phyloP scores from a whole-genome alignment of 768 basidiomycete genomes.

The Termitomyces sp. region DNA sequence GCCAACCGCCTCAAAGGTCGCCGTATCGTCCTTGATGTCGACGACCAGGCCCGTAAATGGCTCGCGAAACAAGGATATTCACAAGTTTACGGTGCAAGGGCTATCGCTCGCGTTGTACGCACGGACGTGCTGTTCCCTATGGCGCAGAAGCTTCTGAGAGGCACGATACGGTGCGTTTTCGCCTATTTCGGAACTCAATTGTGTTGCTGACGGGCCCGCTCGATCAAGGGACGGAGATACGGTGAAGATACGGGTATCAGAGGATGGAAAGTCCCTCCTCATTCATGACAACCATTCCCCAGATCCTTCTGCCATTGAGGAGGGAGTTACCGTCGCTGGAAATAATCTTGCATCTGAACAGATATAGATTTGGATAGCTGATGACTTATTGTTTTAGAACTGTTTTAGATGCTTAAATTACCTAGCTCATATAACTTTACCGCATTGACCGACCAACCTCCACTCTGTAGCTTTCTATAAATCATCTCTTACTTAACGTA shows the following conservation, averaged over 20 bases:
- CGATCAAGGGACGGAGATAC: conserved; percentile 56
- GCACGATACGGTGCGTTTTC: conserved; percentile 60
- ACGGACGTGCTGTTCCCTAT: conserved; percentile 79
- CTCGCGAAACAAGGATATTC: conserved; percentile 77
- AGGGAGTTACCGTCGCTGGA: not conserved
- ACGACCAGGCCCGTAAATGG: conserved; percentile 56
- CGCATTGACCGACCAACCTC: not conserved
- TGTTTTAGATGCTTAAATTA: not conserved
- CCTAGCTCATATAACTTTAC: not conserved
- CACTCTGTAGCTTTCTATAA: not conserved
- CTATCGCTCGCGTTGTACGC: conserved; percentile 81
- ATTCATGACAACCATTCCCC: conserved; percentile 59
- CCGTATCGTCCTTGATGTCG: conserved; percentile 68
- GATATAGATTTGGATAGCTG: not conserved
- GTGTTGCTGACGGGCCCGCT: not conserved
- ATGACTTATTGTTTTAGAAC: not conserved
- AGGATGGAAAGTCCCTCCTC: conserved; percentile 36
- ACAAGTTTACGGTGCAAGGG: conserved; percentile 79
- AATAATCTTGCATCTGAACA: not conserved
- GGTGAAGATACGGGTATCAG: conserved; percentile 46
- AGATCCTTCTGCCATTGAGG: conserved; percentile 30
- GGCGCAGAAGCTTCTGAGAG: conserved; percentile 72
- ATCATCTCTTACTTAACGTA: not conserved
- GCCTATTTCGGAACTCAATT: not conserved
- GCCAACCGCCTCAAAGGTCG: conserved; percentile 55